Conservation (phyloP, 1,284 basidiomycete species). For the Hemileia vastatrix region DNA sequence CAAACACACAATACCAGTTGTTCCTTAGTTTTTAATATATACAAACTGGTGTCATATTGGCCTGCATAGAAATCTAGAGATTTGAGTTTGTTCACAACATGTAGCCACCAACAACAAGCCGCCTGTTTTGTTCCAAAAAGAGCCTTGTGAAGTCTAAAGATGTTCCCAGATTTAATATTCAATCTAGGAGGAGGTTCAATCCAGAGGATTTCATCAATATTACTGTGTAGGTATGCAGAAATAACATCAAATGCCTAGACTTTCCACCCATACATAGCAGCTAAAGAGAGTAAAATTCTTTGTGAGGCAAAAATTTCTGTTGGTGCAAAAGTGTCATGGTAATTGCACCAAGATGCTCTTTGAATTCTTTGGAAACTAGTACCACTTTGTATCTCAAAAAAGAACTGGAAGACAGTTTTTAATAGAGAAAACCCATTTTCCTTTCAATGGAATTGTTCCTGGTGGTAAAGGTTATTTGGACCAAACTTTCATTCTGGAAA, state of each 20-base stretch:
- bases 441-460: no score
- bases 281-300: not conserved
- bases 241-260: not conserved
- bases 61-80: not conserved
- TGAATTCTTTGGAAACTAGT: no score
- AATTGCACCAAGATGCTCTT: not conserved
- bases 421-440: no score
- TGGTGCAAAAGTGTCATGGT: not conserved
- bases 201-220: not conserved
- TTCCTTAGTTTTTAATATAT: not conserved
- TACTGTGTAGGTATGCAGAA: not conserved
- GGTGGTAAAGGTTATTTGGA: no score
- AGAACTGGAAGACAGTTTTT: no score
- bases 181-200: not conserved
- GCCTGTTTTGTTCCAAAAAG: not conserved
- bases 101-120: constrained; percentile 1
- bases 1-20: constrained; percentile 6
- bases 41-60: not conserved
- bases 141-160: not conserved
- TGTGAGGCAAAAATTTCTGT: not conserved
- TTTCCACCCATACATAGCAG: not conserved
- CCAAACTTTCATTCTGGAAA: no score
- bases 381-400: no score
- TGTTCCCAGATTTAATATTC: not conserved
- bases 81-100: not conserved